Percentiles rank a stretch among this genome's conserved stretches.
Evolutionary conservation across 345 rosid species (phyloP).

Genomic region (Salix purpurea): DNA sequence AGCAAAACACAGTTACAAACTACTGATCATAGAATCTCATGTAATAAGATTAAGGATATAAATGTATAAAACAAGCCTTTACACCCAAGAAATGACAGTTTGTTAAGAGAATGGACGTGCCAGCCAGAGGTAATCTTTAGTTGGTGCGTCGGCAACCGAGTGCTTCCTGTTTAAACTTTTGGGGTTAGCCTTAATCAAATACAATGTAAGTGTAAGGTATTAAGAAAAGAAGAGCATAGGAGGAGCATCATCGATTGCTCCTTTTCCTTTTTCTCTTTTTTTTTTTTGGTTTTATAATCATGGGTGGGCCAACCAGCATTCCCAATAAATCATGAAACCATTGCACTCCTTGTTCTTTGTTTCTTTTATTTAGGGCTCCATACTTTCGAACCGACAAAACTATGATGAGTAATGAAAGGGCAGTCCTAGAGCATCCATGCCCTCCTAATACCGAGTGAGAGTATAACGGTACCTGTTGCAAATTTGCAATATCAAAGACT

Average conservation of each 20-base stretch:
- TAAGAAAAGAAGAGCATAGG: conserved; percentile 9
- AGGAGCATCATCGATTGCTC: conserved; percentile 13
- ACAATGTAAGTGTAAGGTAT: neutral
- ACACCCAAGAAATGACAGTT: conserved; percentile 30
- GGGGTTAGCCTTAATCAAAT: neutral
- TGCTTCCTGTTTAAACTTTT: conserved; percentile 17
- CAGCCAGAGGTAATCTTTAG: conserved; percentile 8
- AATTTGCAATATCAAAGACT: neutral
- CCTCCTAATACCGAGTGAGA: conserved; percentile 2
- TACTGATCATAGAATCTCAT: neutral
- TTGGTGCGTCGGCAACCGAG: conserved; percentile 3
- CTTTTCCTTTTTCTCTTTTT: neutral
- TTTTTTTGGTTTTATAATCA: neutral
- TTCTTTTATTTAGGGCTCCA: conserved; percentile 11
- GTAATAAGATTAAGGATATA: neutral
- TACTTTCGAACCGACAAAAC: conserved; percentile 24
- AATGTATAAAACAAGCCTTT: conserved; percentile 21
- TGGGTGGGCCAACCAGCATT: conserved; percentile 35
- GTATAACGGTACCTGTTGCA: neutral
- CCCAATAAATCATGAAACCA: conserved; percentile 31
- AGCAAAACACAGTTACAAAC: conserved; percentile 1
- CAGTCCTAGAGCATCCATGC: conserved; percentile 16
- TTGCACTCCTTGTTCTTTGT: conserved; percentile 21
- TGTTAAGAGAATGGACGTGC: conserved; percentile 20
- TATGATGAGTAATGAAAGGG: conserved; percentile 32